phyloP scores from a whole-genome alignment of 2,329 filamentous ascomycete species.

The Aspergillus unguis region DNA sequence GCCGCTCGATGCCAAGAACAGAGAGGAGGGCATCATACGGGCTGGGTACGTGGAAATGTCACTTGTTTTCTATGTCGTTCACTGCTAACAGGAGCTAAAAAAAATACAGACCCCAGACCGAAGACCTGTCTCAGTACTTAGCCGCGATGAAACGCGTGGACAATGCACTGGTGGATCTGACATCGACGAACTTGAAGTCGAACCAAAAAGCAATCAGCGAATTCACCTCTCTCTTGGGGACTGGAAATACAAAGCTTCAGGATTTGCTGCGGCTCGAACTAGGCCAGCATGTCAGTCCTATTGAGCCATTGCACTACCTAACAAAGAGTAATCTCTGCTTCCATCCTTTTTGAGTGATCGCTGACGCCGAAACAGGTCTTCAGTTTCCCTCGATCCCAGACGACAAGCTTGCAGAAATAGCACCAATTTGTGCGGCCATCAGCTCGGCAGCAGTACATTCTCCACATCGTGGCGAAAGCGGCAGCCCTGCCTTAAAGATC shows the following conservation, averaged over 20 bases:
- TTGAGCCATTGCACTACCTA: conserved; percentile 89
- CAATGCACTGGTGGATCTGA: conserved; percentile 78
- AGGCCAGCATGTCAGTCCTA: conserved; percentile 70
- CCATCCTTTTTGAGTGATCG: neutral
- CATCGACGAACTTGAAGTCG: conserved; percentile 82
- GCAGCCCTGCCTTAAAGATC: conserved; percentile 72
- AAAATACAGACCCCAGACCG: conserved; percentile 64
- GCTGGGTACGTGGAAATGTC: conserved; percentile 56
- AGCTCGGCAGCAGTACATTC: conserved; percentile 56
- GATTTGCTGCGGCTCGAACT: conserved; percentile 76
- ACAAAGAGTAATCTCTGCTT: conserved; percentile 64
- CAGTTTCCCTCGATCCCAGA: conserved; percentile 78
- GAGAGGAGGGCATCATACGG: conserved; percentile 87
- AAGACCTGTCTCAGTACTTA: conserved; percentile 79
- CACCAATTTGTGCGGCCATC: conserved; percentile 77
- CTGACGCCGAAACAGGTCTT: conserved; percentile 43
- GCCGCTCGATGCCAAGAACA: conserved; percentile 86
- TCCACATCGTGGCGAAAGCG: conserved; percentile 50
- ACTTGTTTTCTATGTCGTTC: neutral
- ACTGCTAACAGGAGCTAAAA: conserved; percentile 1
- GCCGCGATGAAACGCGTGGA: conserved; percentile 85
- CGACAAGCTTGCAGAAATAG: conserved; percentile 71
- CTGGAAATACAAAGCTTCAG: conserved; percentile 79
- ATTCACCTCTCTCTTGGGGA: conserved; percentile 70
- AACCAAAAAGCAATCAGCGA: conserved; percentile 88